Evolutionary conservation across 805 yeast genomes (phyloP).

Genomic region (Allodekkera sacchari): DNA sequence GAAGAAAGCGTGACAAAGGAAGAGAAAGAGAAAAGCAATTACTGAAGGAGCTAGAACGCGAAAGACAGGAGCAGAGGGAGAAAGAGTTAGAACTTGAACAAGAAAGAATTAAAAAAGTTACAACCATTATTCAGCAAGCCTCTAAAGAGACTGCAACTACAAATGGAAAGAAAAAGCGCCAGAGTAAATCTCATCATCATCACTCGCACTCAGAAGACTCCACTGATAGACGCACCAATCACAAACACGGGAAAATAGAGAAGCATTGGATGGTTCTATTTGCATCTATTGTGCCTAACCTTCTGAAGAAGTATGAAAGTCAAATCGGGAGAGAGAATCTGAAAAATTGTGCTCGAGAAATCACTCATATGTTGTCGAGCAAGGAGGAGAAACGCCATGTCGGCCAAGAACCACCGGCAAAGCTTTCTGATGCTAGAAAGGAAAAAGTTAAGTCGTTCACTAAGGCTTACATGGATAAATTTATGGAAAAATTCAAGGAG

Average conservation of each 20-base stretch:
- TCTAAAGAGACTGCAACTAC: slow-evolving; percentile 18
- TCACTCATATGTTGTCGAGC: slow-evolving; percentile 54
- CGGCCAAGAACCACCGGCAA: slow-evolving; percentile 37
- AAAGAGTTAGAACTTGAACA: slow-evolving; percentile 19
- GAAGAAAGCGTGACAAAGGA: slow-evolving; percentile 22
- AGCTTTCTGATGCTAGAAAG: slow-evolving; percentile 55
- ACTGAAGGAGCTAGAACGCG: slow-evolving; percentile 24
- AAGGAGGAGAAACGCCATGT: slow-evolving; percentile 56
- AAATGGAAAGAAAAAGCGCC: not conserved
- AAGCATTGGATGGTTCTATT: slow-evolving; percentile 39
- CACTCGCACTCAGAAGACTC: slow-evolving; percentile 1
- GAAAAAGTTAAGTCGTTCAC: slow-evolving; percentile 62
- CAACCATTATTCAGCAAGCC: slow-evolving; percentile 23
- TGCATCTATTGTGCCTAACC: slow-evolving; percentile 74
- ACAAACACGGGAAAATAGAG: slow-evolving; percentile 2
- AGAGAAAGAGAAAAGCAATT: slow-evolving; percentile 23
- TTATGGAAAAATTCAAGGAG: slow-evolving; percentile 37
- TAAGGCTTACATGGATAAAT: slow-evolving; percentile 59
- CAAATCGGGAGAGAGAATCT: slow-evolving; percentile 65
- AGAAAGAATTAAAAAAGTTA: slow-evolving; percentile 15
- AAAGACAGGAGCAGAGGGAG: slow-evolving; percentile 24
- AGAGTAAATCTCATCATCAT: not conserved
- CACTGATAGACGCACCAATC: not conserved
- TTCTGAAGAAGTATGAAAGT: slow-evolving; percentile 55
- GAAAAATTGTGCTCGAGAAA: slow-evolving; percentile 73